Evolutionary conservation across 495 filamentous ascomycete genomes (phyloP), one percentile per base, ranked within the genome.

Genomic region (Pyrenula aspistea): DNA sequence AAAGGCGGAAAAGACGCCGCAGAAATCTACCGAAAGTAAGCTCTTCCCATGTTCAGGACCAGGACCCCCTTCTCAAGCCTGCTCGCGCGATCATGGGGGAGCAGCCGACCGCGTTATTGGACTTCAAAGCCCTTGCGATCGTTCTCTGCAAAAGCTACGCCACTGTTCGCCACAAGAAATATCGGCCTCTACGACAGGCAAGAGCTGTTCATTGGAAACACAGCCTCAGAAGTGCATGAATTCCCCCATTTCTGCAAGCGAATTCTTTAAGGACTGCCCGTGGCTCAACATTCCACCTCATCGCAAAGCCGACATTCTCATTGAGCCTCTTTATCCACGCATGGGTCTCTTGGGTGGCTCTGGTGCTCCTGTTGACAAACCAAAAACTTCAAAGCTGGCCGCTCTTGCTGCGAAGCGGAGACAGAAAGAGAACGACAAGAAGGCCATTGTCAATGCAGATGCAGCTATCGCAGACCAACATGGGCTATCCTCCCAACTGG

Each of bases 341-440:
- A 66, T 77, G 51, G 80, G 85, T 8, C 75, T 98, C 10, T 70
- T 93, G 19, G 93, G 93, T 21, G 93, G 94, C 21, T 81, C 87
- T 1, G 71, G 76, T n/a, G 61, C 59, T 21, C 31, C 4, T 4
- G 31, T 8, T 42, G 71, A 75, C 21, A 59, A 70, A 0, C 63
- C 75, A 11, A 95, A 94, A 63, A 77, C 86, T 64, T 95, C 92
- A 11, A 98, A 96, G 65, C 75, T 97, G 24, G 91, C 93, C 58
- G 85, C 85, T 49, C 74, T 97, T 20, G 92, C 92, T 57, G 90
- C 89, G n/a, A 83, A 86, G 21, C 81, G 90, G 53, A 86, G 85
- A 67, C 91, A 89, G 68, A 83, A 86, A 52, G 86, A 88, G 47
- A 69, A 67, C 10, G 83, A 85, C 10, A 84, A 84, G 64, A 73